phyloP scores from a whole-genome alignment of 2,329 filamentous ascomycete genomes.

The Corynespora cassiicola region DNA sequence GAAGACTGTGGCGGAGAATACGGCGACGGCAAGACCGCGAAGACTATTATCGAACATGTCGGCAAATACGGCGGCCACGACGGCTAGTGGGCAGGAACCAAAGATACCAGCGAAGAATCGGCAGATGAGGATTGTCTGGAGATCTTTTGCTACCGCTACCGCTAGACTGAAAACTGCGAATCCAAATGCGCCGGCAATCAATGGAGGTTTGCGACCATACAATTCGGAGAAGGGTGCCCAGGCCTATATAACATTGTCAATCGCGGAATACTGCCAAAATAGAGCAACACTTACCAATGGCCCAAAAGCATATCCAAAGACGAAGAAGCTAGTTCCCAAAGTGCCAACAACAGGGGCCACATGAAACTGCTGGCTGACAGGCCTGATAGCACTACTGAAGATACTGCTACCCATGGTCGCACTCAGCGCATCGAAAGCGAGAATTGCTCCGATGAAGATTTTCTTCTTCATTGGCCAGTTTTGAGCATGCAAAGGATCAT shows the following conservation, averaged over 20 bases:
- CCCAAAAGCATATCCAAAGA: conserved; percentile 47
- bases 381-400: conserved; percentile 45
- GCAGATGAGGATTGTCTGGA: conserved; percentile 60
- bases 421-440: conserved; percentile 76
- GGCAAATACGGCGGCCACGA: conserved; percentile 62
- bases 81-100: conserved; percentile 59
- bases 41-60: conserved; percentile 61
- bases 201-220: conserved; percentile 56
- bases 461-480: conserved; percentile 88
- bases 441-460: conserved; percentile 69
- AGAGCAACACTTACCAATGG: conserved; percentile 30
- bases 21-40: conserved; percentile 52
- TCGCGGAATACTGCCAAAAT: neutral
- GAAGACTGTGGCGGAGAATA: conserved; percentile 59
- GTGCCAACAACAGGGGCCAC: conserved; percentile 39
- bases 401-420: conserved; percentile 68
- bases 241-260: conserved; percentile 21
- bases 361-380: conserved; percentile 36
- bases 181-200: conserved; percentile 56
- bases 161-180: conserved; percentile 59
- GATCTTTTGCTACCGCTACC: conserved; percentile 57
- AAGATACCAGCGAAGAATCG: conserved; percentile 63
- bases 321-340: conserved; percentile 40
- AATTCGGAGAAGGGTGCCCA: conserved; percentile 62
- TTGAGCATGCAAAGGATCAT: conserved; percentile 85